Evolutionary conservation across 2,329 filamentous ascomycete species (phyloP), one percentile per base, ranked within the genome.

Genomic region (Emergomyces orientalis): DNA sequence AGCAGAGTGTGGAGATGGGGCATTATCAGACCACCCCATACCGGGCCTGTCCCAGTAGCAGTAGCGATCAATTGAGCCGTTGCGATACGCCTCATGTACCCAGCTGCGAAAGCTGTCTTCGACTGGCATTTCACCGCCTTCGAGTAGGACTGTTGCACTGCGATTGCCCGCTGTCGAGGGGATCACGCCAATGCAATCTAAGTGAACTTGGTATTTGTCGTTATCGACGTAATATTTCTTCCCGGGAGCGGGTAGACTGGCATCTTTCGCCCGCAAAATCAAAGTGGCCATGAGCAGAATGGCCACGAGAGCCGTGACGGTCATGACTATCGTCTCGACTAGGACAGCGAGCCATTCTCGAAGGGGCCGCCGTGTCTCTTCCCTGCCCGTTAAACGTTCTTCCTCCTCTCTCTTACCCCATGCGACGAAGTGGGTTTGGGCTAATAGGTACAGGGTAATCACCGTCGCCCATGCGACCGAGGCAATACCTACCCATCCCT

Each of bases 1-100:
- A 4, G 91, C 93, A 5, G 90, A 96, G 69, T 96, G 87, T 0
- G 94, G 94, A 6, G 92, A 97, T 1, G 94, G 94, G 0, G 93
- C 91, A 62, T 94, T 93, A 75, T 99, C 94, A 56, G 86, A 85
- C 87, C 91, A 96, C 7, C 84, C 93, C 62, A 93, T 84, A 1
- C 94, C 94, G 0, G 94, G 94, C 27, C 94, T 88, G 73, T 99
- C 94, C 73, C 90, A 92, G 75, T 96, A 97, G 81, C 94, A 99
- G 78, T 96, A 97, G 64, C 93, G 86, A 62, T 81, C 80, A 69
- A 99, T 94, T 55, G 88, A 89, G 47, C 90, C 90, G 69, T 94
- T 94, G 66, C 85, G 81, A 67, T 91, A 80, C 0, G 89, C 86
- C 62, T 86, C 81, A 64, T 91, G 85, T 13, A 91, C 89, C 77